Conservation (phyloP, 164 flowering plant genomes). For the Vitis cinerea region DNA sequence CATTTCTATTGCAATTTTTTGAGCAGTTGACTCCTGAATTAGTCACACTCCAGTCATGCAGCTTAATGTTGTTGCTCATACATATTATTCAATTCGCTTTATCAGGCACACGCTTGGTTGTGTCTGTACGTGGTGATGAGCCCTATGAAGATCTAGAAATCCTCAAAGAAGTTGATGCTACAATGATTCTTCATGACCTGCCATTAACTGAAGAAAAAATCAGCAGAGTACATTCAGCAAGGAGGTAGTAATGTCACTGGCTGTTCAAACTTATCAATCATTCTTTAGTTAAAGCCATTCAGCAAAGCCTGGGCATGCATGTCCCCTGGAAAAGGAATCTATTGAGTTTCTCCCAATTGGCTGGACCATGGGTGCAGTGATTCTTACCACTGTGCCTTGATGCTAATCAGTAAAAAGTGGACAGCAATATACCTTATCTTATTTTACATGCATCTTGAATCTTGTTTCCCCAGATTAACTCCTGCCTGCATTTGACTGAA, state of each 20-base stretch:
- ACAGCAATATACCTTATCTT: too few species aligned
- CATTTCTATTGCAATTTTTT: background rate
- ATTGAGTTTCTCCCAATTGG: too few species aligned
- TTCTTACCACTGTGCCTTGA: too few species aligned
- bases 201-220: slow-evolving; percentile 70
- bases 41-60: background rate
- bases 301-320: background rate
- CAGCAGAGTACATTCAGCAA: slow-evolving; percentile 93
- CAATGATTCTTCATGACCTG: slow-evolving; percentile 80
- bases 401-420: too few species aligned
- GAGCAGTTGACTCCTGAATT: background rate
- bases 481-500: too few species aligned
- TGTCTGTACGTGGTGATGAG: slow-evolving; percentile 90
- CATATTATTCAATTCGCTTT: slow-evolving; percentile 1
- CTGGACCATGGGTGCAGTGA: too few species aligned
- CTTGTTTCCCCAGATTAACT: too few species aligned
- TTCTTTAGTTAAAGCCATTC: background rate
- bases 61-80: background rate
- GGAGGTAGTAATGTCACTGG: slow-evolving; percentile 53
- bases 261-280: background rate
- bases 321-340: too few species aligned
- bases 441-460: too few species aligned
- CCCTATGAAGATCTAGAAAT: slow-evolving; percentile 69
- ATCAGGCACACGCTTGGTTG: slow-evolving; percentile 86
- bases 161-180: slow-evolving; percentile 69